phyloP scores from a whole-genome alignment of 179 eudicot species.

The Amaranthus tricolor region DNA sequence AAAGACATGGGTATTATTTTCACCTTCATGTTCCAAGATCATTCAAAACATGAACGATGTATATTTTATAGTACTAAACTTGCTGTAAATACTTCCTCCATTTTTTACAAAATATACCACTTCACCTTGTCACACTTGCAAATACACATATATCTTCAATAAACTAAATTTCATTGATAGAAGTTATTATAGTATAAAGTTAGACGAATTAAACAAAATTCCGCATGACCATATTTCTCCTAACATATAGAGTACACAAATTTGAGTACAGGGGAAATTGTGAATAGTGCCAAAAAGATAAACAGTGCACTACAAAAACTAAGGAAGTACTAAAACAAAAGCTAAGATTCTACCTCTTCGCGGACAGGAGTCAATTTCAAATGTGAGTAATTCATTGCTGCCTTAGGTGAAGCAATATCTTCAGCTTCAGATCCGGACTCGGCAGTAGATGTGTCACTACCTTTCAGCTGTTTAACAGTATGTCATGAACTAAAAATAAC shows the following conservation, averaged over 20 bases:
- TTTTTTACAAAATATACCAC: too few relatives aligned
- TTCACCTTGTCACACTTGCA: too few relatives aligned
- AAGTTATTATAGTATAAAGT: too few relatives aligned
- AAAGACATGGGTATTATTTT: not conserved
- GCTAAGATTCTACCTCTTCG: conserved; percentile 66
- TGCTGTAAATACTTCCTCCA: too few relatives aligned
- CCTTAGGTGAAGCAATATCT: conserved; percentile 87
- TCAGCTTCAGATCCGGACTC: conserved; percentile 99
- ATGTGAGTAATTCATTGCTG: conserved; percentile 62
- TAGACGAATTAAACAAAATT: too few relatives aligned
- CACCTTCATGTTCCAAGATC: not conserved
- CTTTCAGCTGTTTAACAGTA: conserved; percentile 58
- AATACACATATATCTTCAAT: too few relatives aligned
- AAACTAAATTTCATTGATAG: too few relatives aligned
- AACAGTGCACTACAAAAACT: not conserved
- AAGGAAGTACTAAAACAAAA: not conserved
- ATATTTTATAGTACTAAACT: too few relatives aligned
- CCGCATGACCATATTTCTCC: too few relatives aligned
- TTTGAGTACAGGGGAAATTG: too few relatives aligned
- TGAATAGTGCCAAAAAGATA: not conserved
- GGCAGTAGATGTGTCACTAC: conserved; percentile 88
- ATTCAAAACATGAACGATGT: too few relatives aligned
- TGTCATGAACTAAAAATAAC: conserved; percentile 8
- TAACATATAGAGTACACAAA: too few relatives aligned
- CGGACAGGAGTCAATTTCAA: conserved; percentile 93